Base-by-base conservation (phyloP, 305 asterid genomes). In the Nicotiana rustica region DNA sequence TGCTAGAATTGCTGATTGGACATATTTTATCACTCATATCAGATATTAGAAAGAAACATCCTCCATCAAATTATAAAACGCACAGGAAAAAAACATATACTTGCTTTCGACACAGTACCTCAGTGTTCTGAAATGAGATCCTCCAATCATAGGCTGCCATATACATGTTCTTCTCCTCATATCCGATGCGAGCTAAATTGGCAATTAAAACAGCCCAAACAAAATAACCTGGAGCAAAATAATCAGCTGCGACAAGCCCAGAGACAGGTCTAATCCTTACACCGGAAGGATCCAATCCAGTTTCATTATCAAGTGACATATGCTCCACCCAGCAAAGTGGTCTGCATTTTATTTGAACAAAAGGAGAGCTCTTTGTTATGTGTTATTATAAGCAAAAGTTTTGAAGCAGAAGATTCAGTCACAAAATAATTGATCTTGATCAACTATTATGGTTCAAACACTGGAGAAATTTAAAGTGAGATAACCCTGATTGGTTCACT, bases 141-240 rank as follows among this genome's bases (percentile, higher is more conserved):
- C 98, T 91, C 98, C 98, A 95, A 88, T 95, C 98, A 87, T 95
- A 95, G 76, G 97, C 98, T 69, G 97, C 98, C 98, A 93, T 95
- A 76, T 89, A 92, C 98, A 95, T 92, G 81, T 92, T 95, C 88
- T 95, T 95, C 88, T 93, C 98, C 86, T 95, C 98, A 60, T 95
- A 95, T 83, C 98, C 98, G 47, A 95, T 91, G 65, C 92, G 96
- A 71, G 98, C 98, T 92, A 95, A 90, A 89, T 95, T 95, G 81
- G 96, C 96, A 76, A 92, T 92, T 84, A 95, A 88, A 86, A 93
- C 96, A 76, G 98, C 98, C 98, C 98, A 95, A 41, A 93, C 98
- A 85, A 95, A 95, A 85, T 93, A 95, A 76, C 98, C 98, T 13
- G 96, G 94, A 49, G 97, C 97, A 79, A 93, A 94, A 90, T 94